Percentiles rank a stretch among this genome's conserved stretches.
phyloP scores from a whole-genome alignment of 352 stramenopile species.

The Sclerospora graminicola region DNA sequence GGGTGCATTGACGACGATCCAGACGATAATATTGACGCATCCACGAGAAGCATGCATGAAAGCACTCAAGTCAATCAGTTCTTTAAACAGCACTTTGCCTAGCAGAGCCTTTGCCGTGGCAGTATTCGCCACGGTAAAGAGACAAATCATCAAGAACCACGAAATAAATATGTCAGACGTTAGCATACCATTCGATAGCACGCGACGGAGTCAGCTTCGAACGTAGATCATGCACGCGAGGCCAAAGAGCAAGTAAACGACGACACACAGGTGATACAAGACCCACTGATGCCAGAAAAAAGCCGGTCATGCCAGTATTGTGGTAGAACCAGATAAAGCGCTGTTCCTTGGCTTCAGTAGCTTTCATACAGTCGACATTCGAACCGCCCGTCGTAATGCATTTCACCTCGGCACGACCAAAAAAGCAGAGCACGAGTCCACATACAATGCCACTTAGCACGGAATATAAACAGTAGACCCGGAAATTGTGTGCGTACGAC shows the following conservation, averaged over 20 bases:
- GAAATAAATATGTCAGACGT: conserved; percentile 81
- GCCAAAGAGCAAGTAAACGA: conserved; percentile 68
- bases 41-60: conserved; percentile 73
- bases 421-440: conserved; percentile 51
- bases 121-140: conserved; percentile 61
- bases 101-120: conserved; percentile 24
- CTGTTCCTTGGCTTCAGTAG: conserved; percentile 17
- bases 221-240: conserved; percentile 67
- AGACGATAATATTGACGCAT: conserved; percentile 73
- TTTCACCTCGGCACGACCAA: conserved; percentile 30
- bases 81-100: conserved; percentile 38
- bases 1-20: conserved; percentile 70
- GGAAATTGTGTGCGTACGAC: conserved; percentile 78
- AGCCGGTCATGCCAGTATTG: conserved; percentile 56
- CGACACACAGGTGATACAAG: conserved; percentile 72
- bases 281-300: conserved; percentile 82
- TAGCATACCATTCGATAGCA: conserved; percentile 66
- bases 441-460: conserved; percentile 58
- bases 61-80: conserved; percentile 66
- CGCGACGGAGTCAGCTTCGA: conserved; percentile 53
- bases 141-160: conserved; percentile 58
- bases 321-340: conserved; percentile 81
- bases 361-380: conserved; percentile 17
- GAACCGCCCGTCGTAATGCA: conserved; percentile 11
- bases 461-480: conserved; percentile 79